Evolutionary conservation across 805 yeast species (phyloP), one percentile per base, ranked within the genome.

Genomic region (Zygoascus bituminiphila): DNA sequence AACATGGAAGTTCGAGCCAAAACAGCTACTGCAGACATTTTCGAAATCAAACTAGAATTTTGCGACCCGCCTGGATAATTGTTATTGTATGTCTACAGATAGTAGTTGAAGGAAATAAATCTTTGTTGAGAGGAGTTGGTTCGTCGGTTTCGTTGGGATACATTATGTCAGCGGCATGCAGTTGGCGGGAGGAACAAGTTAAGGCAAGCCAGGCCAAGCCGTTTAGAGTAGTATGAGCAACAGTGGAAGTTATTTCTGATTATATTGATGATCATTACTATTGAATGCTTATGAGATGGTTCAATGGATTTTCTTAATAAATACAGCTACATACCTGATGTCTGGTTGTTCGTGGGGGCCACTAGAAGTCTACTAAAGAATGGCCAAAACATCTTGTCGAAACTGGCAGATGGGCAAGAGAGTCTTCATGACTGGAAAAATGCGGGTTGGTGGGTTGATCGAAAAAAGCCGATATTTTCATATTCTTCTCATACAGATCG

Each of bases 1-100:
- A 41, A 42, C 38, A 50, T 33, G 22, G 39, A 46, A 14, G 50
- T 21, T 51, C 50, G 45, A 24, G 52, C 44, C 20, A 49, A 35
- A 15, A 52, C 45, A 39, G 54, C 55, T 36, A 42, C 51, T 22
- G 52, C 49, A 12, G 55, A 52, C 51, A 44, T 50, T 36, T 17
- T 36, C 19, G 15, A 29, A 6, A 15, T 29, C 33, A 29, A 29
- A 29, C 33, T 12, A 29, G 15, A 12, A 29, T 12, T 25, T 12
- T 12, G 10, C 10, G n/a, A 12, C 10, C 9, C 9, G 7, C 33
- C 33, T n/a, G 33, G 33, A 29, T 29, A 29, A 29, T 29, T 29
- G 33, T 15, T 12, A 3, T 12, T 15, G 10, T 12, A 8, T 15
- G n/a, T 15, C 33, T 29, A 29, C 33, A 29, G 33, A 12, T 29